phyloP scores from a whole-genome alignment of 805 yeast species.

The Yarrowia deformans region DNA sequence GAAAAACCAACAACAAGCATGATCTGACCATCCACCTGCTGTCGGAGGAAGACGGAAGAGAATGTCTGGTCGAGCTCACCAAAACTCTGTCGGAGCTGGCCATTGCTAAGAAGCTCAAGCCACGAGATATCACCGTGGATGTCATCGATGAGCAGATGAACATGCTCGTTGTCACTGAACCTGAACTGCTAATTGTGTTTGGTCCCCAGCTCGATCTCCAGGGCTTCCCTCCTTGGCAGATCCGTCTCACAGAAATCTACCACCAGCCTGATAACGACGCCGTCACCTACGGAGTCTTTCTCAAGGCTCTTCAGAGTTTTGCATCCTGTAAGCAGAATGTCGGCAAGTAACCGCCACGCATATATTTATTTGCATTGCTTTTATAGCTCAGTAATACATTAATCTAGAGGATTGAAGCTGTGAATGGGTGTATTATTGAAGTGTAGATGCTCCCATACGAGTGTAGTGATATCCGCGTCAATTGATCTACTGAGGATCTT shows the following conservation, averaged over 20 bases:
- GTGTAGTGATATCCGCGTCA: no score
- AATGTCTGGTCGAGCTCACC: conserved; percentile 86
- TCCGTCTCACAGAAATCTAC: conserved; percentile 85
- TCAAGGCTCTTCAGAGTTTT: conserved; percentile 57
- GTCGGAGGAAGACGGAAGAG: conserved; percentile 83
- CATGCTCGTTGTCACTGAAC: conserved; percentile 87
- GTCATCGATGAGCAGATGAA: conserved; percentile 63
- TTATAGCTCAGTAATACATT: conserved; percentile 36
- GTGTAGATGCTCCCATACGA: no score
- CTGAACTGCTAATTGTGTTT: conserved; percentile 84
- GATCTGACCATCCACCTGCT: conserved; percentile 68
- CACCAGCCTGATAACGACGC: conserved; percentile 84
- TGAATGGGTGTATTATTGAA: background rate
- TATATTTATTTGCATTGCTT: conserved; percentile 37
- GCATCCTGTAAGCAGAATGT: conserved; percentile 85
- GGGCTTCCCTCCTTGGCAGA: conserved; percentile 98
- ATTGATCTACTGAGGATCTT: no score
- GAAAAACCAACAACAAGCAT: conserved; percentile 26
- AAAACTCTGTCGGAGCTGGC: conserved; percentile 83
- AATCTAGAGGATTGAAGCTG: conserved; percentile 3
- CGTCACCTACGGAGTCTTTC: conserved; percentile 84
- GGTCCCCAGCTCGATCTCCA: conserved; percentile 88
- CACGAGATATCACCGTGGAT: conserved; percentile 74
- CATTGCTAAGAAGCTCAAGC: conserved; percentile 62
- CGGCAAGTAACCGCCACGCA: conserved; percentile 63